phyloP scores from a whole-genome alignment of 371 early-diverging fungal species.

The Mortierella sp. region DNA sequence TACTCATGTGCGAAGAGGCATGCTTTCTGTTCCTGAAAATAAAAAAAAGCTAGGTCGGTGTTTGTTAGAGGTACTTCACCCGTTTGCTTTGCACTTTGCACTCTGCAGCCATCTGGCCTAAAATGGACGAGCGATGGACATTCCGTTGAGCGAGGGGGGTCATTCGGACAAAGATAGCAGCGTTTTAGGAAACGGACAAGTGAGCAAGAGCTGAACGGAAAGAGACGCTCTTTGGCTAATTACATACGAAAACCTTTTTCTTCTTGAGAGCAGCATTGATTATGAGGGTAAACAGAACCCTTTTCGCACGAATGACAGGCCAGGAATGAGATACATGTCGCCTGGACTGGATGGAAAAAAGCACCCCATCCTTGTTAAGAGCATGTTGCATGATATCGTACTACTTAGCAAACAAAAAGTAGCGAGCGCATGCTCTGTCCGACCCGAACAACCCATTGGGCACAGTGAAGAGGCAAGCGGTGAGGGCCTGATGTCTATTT shows the following conservation, averaged over 20 bases:
- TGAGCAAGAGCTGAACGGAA: not conserved
- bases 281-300: not conserved
- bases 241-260: constrained; percentile 4
- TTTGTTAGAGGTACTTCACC: not conserved
- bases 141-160: not conserved
- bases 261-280: not conserved
- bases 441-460: not conserved
- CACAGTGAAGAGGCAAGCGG: not conserved
- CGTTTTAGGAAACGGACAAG: not conserved
- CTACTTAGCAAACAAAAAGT: not conserved
- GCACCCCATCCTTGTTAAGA: not conserved
- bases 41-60: not conserved
- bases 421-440: not conserved
- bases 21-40: not conserved
- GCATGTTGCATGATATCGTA: not conserved
- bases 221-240: not conserved
- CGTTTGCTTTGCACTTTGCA: not conserved
- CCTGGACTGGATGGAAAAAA: not conserved
- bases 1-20: not conserved
- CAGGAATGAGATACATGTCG: constrained; percentile 4
- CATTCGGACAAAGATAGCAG: constrained; percentile 9
- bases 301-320: not conserved
- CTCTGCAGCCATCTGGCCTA: not conserved
- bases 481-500: constrained; percentile 4
- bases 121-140: constrained; percentile 6